Evolutionary conservation across 805 yeast genomes (phyloP), one percentile per base, ranked within the genome.

Genomic region (Schwanniomyces sp.): DNA sequence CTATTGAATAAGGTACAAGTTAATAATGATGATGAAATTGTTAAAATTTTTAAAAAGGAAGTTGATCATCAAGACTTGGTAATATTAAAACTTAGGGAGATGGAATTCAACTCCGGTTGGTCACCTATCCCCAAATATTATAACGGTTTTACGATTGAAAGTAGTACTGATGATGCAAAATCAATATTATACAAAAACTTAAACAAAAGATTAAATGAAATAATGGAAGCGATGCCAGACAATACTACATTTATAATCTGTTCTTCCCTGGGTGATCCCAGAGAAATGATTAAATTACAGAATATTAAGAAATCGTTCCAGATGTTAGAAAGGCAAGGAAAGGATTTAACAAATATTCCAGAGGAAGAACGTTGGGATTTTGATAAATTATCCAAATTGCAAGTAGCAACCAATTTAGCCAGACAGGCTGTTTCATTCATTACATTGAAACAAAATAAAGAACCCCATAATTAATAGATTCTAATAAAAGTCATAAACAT

Each of bases 221-320:
- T 91, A 12, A 81, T 85, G 57, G 65, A 71, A 1, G 51, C 61
- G 1, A 56, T 87, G 17, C 88, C 96, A 0, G 64, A 68, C 2
- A 76, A 82, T 30, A 77, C 96, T 0, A 64, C 84, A 18, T 54
- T 91, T 12, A 67, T 89, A 1, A 58, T 90, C 1, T 71, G 81
- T 55, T 75, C 88, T 0, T 89, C 88, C 1, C 69, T 78, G 43
- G 89, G 90, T 9, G 81, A 83, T 56, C 79, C 84, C 2, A 62
- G 75, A 8, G 76, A 72, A 43, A 69, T 82, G 67, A 64, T 66
- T 44, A 62, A 66, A 41, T 66, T 89, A 38, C 79, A 77, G 42
- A 59, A 60, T 9, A 54, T 75, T 27, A 74, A 75, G 51, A 67
- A 72, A 41, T 64, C 59, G 34, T 80, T 71, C 49, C 76, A 76